Base-by-base conservation (phyloP, 352 stramenopile genomes). In the Phytophthora tentaculata region DNA sequence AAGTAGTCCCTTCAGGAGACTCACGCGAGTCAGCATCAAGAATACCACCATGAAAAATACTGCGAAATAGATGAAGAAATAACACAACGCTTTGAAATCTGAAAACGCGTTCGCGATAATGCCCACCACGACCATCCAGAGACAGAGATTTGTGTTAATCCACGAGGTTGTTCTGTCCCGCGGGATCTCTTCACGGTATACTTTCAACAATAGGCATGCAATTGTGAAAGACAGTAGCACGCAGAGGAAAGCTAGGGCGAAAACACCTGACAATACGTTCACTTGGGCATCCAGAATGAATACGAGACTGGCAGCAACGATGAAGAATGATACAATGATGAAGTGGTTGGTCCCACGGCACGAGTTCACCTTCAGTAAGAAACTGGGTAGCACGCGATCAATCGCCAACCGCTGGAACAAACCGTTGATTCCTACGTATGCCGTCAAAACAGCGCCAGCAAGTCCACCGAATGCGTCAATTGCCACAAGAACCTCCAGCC, bases 391-490 rank as follows among this genome's bases (percentile, higher is more conserved):
- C 13, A 89, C 64, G 7, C 83, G 81, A 56, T 97, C 91, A 58
- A 93, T 87, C 8, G 88, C 86, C 66, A 97, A 83, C 19, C 90
- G 79, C 69, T 86, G 71, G 23, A 96, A 83, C 13, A 89, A 65
- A 0, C 81, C 91, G 47, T 78, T 89, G 51, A 96, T 96, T 9
- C 80, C 80, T 10, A 89, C 78, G 53, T 93, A 97, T 5, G 88
- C 80, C 5, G 91, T 97, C 45, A 97, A 64, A 3, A 97, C 83
- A 1, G 86, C 91, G 8, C 89, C 91, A 23, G 83, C 80, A 23
- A 97, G 73, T 14, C 97, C 91, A 12, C 95, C 78, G 67, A 97
- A 96, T 3, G 91, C 91, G 44, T 97, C 91, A 9, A 97, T 47
- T 12, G 56, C 91, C 70, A 80, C 76, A 65, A 66, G 69, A 20